Base-by-base conservation (phyloP, 1,284 basidiomycete species). In the Schizophyllum commune region DNA sequence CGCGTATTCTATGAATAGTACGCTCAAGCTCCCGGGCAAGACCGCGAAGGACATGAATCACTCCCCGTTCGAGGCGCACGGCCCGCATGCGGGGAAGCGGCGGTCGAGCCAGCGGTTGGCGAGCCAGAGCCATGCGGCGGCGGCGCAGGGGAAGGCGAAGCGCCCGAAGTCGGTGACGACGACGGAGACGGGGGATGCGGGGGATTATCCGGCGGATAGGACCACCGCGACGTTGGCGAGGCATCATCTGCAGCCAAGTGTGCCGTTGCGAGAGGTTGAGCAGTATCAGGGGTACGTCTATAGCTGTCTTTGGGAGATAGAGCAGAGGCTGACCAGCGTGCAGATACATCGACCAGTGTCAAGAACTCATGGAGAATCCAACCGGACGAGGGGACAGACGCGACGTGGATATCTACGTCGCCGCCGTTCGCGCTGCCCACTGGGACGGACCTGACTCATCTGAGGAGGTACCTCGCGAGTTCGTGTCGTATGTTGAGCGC, bases 1-100 rank as follows among this genome's bases (percentile, higher is more conserved):
- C 74, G 90, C 89, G 13, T 92, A 87, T 73, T 88, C 85, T 19
- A 93, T 94, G 89, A 92, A 92, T 65, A 91, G 88, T 66, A 93
- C 91, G 6, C 73, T 91, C 58, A 92, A 91, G 69, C 76, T 92
- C 1, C 89, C 89, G 54, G 91, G 90, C 91, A 94, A 86, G 73
- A 89, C 79, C 39, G 84, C 82, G 56, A 81, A 79, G 64, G 84
- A 85, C 65, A 75, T 85, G 60, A 83, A 86, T 58, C 78, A 84
- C 57, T 92, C 89, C 68, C 91, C 91, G 0, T 93, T 92, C 67
- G 76, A 85, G 64, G 77, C 85, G 0, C 83, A 82, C 62, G 80
- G 81, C 51, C 77, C 76, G 39, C 68, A 73, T 22, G 67, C 71
- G 11, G 73, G 75, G 53, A 77, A 79, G 60, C 76, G 74, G 19